A percentile compares a stretch with the other conserved stretches of the same genome.
phyloP scores from a whole-genome alignment of 768 basidiomycete species.

The Mycena epipterygia region DNA sequence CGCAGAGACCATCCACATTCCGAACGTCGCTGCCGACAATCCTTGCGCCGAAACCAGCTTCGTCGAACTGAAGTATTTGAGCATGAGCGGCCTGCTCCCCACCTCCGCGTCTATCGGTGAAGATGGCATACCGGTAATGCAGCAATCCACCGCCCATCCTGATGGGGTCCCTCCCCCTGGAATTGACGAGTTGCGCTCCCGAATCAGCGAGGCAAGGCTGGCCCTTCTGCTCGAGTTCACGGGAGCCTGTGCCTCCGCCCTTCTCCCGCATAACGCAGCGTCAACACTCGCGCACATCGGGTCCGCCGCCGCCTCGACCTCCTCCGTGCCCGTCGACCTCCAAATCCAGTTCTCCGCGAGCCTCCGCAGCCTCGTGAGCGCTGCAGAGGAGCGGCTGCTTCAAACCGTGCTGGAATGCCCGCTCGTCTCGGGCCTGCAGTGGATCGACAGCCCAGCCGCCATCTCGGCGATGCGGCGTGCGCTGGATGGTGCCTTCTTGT shows the following conservation, averaged over 20 bases:
- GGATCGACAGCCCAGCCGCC: background rate
- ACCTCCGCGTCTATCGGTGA: background rate
- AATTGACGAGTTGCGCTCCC: background rate
- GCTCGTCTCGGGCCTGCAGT: conserved; percentile 8
- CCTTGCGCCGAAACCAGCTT: background rate
- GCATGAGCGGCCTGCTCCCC: background rate
- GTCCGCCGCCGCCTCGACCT: background rate
- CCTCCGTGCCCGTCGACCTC: background rate
- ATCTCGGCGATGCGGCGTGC: background rate
- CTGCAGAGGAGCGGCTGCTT: background rate
- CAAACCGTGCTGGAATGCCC: conserved; percentile 17
- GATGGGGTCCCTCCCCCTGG: background rate
- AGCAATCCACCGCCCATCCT: too few species aligned
- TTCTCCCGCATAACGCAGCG: background rate
- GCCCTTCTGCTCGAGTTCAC: conserved; percentile 16
- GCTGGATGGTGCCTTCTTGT: background rate
- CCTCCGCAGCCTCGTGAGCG: background rate
- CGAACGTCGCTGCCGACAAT: background rate
- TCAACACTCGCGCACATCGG: conserved; percentile 14
- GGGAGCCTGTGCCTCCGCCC: background rate
- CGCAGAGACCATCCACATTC: conserved; percentile 10
- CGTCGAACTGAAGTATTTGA: background rate
- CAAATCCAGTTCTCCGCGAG: background rate
- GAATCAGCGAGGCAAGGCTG: background rate
- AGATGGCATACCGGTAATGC: too few species aligned